Percentiles rank a stretch among this genome's conserved stretches.
phyloP scores from a whole-genome alignment of 2,329 filamentous ascomycete genomes.

The Xenoacremonium recifei region DNA sequence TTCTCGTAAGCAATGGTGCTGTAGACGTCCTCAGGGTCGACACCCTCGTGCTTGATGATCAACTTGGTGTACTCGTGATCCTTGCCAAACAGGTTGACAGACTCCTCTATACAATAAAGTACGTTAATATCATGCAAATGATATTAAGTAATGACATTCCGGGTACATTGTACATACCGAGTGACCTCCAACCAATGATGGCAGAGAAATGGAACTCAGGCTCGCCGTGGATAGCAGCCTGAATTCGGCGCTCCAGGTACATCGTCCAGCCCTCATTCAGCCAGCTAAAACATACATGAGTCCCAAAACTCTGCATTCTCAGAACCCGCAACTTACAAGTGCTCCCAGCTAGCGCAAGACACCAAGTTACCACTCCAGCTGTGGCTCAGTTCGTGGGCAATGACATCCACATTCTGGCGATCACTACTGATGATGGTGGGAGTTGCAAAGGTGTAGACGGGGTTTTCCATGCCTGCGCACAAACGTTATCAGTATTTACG shows the following conservation, averaged over 20 bases:
- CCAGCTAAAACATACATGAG: constrained; percentile 45
- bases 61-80: constrained; percentile 94
- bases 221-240: constrained; percentile 75
- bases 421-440: constrained; percentile 92
- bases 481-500: constrained; percentile 9
- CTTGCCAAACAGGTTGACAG: constrained; percentile 73
- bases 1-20: constrained; percentile 93
- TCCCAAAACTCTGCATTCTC: constrained; percentile 3
- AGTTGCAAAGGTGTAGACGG: constrained; percentile 91
- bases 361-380: constrained; percentile 90
- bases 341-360: constrained; percentile 76
- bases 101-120: constrained; percentile 55
- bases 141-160: no score
- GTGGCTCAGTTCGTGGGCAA: constrained; percentile 78
- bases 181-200: constrained; percentile 92
- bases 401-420: constrained; percentile 90
- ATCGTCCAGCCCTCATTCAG: constrained; percentile 85
- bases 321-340: constrained; percentile 53
- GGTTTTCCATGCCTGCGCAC: constrained; percentile 84
- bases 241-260: constrained; percentile 86
- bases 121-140: constrained; percentile 8
- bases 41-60: constrained; percentile 79
- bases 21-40: constrained; percentile 95
- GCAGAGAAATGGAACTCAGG: constrained; percentile 88
- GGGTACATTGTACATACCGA: constrained; percentile 46